Evolutionary conservation across 805 yeast genomes (phyloP).

Genomic region (Spathaspora passalidarum): DNA sequence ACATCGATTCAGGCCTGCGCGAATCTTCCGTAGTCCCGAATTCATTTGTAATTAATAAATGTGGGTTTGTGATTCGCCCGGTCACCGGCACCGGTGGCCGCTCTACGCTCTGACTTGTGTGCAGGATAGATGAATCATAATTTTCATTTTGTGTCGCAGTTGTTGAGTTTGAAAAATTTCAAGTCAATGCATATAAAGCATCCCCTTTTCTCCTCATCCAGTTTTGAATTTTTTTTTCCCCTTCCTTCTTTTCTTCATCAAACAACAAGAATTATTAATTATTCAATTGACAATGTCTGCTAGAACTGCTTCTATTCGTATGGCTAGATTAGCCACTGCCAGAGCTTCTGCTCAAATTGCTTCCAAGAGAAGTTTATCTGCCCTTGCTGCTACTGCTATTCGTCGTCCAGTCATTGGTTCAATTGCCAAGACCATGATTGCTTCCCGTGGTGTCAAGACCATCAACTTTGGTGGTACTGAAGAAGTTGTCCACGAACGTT

Average conservation of each 20-base stretch:
- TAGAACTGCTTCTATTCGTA: conserved; percentile 42
- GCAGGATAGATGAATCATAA: conserved; percentile 1
- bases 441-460: conserved; percentile 89
- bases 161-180: conserved; percentile 5
- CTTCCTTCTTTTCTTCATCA: conserved; percentile 5
- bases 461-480: conserved; percentile 95
- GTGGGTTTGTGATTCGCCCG: neutral
- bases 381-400: conserved; percentile 40
- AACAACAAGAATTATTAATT: neutral
- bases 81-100: neutral
- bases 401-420: conserved; percentile 41
- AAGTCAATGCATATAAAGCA: conserved; percentile 5
- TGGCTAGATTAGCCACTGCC: conserved; percentile 48
- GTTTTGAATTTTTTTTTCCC: neutral
- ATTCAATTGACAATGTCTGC: conserved; percentile 33
- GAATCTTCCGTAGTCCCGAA: conserved; percentile 1
- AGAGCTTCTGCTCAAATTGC: conserved; percentile 43
- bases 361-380: conserved; percentile 66
- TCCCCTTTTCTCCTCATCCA: conserved; percentile 4
- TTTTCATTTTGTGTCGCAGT: neutral
- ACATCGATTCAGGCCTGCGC: too few species aligned
- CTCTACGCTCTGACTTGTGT: conserved; percentile 4
- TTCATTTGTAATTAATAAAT: neutral
- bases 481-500: conserved; percentile 96
- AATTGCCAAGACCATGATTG: conserved; percentile 41